A percentile compares a stretch with the other conserved stretches of the same genome.
phyloP scores from a whole-genome alignment of 306 rosid genomes.

The Lathyrus tuberosus region DNA sequence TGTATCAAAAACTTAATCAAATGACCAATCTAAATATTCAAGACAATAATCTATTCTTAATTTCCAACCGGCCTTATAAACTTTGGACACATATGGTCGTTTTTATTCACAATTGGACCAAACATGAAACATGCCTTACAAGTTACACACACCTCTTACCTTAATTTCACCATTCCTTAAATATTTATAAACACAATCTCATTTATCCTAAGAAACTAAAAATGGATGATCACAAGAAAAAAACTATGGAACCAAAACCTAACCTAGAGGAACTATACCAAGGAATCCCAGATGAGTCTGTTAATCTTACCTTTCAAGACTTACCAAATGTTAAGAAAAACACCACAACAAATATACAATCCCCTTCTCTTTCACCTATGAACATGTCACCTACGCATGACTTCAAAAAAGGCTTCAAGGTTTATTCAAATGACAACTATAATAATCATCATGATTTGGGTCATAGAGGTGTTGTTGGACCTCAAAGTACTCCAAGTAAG shows the following conservation, averaged over 20 bases:
- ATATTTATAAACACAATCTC: conserved; percentile 15
- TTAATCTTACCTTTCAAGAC: conserved; percentile 82
- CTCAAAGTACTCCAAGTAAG: conserved; percentile 12
- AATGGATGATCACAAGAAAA: conserved; percentile 55
- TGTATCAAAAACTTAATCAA: not conserved
- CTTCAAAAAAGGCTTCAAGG: conserved; percentile 57
- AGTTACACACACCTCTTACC: not conserved
- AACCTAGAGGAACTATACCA: conserved; percentile 75
- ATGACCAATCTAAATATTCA: conserved; percentile 5
- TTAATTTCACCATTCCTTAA: conserved; percentile 30
- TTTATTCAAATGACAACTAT: conserved; percentile 24
- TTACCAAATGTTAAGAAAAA: conserved; percentile 45
- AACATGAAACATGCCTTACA: conserved; percentile 35
- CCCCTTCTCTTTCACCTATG: conserved; percentile 36
- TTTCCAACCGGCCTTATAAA: conserved; percentile 41
- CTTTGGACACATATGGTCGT: conserved; percentile 36
- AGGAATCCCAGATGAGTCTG: conserved; percentile 88
- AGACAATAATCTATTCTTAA: conserved; percentile 18
- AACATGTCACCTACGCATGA: conserved; percentile 64
- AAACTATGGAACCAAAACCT: conserved; percentile 50
- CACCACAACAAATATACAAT: not conserved
- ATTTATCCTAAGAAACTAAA: not conserved
- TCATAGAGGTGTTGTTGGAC: conserved; percentile 22
- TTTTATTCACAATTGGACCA: conserved; percentile 23
- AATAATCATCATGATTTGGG: not conserved